A percentile compares a stretch with the other conserved stretches of the same genome.
phyloP scores from a whole-genome alignment of 345 rosid species.

The Boechera retrofracta region DNA sequence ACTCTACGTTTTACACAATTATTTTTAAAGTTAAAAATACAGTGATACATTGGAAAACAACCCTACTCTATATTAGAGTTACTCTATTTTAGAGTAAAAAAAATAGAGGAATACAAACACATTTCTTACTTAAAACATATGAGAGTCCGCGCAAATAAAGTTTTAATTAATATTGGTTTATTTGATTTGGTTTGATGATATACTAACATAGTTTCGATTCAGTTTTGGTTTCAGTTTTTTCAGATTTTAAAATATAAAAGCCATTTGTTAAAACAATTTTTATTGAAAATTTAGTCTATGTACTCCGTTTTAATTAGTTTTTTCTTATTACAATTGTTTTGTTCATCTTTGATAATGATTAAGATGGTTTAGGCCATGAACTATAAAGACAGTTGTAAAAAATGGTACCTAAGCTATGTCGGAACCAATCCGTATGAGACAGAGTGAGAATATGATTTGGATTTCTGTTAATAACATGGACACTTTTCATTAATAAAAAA shows the following conservation, averaged over 20 bases:
- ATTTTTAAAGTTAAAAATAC: no score
- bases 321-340: neutral
- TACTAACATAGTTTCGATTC: neutral
- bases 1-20: no score
- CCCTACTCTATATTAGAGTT: no score
- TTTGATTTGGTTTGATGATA: neutral
- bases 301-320: neutral
- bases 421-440: slow-evolving; percentile 5
- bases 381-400: neutral
- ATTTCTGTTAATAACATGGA: neutral
- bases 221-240: neutral
- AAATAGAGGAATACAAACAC: neutral
- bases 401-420: neutral
- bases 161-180: neutral
- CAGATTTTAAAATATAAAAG: no score
- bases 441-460: slow-evolving; percentile 18
- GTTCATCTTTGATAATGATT: neutral
- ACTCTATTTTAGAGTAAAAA: no score
- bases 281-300: no score
- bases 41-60: no score
- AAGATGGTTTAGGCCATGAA: neutral
- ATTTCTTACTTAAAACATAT: neutral
- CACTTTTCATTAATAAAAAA: neutral
- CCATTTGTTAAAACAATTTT: no score
- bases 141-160: neutral